phyloP scores from a whole-genome alignment of 1,284 basidiomycete species.

The Malassezia arunalokei region DNA sequence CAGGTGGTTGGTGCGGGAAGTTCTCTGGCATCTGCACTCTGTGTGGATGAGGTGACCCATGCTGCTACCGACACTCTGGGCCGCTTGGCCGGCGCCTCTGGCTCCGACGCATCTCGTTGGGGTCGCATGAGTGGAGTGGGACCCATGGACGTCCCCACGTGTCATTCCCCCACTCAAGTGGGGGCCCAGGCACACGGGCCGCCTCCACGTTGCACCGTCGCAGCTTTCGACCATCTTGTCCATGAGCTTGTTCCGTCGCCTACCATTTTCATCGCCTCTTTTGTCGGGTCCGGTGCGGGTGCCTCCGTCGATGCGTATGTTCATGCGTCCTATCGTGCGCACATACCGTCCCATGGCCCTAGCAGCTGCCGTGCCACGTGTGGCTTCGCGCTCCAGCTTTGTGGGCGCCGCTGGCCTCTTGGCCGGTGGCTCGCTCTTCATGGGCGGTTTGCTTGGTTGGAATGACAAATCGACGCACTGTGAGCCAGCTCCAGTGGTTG shows the following conservation, averaged over 20 bases:
- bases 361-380: neutral
- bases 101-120: neutral
- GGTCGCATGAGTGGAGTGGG: too few species aligned
- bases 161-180: too few species aligned
- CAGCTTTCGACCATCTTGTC: neutral
- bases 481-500: constrained; percentile 1
- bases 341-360: neutral
- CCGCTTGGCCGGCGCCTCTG: neutral
- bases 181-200: neutral
- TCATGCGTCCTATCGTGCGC: neutral
- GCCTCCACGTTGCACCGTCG: neutral
- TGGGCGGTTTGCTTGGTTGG: neutral
- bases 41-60: constrained; percentile 9
- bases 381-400: neutral
- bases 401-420: constrained; percentile 6
- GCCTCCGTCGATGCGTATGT: neutral
- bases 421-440: constrained; percentile 9
- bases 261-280: neutral
- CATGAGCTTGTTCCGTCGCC: neutral
- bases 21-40: constrained; percentile 16
- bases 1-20: constrained; percentile 30
- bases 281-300: neutral
- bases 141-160: too few species aligned
- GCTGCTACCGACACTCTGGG: constrained; percentile 1
- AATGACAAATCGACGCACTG: constrained; percentile 4